These are phyloP conservation scores for Colletotrichum camelliae DNA, from an alignment of 2,329 filamentous ascomycete species.

Conservation along the genomic window DNA sequence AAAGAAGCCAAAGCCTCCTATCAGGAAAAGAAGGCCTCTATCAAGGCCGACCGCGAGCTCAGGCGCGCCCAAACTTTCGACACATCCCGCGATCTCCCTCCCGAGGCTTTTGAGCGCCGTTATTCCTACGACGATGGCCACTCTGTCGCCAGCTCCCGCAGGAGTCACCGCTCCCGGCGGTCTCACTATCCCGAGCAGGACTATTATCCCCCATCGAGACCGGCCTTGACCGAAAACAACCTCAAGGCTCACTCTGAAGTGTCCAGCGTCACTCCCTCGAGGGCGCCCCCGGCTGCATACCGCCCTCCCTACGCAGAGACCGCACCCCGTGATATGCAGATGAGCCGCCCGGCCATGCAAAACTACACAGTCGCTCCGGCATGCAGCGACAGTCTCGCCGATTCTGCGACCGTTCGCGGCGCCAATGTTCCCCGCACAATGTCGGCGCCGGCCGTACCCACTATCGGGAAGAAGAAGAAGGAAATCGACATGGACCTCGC, in stretches of 20 bases:
- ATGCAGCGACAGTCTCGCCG: conserved; percentile 22
- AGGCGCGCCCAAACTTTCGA: conserved; percentile 68
- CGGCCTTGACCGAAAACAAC: conserved; percentile 57
- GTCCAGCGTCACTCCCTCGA: conserved; percentile 52
- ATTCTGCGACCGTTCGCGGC: conserved; percentile 17
- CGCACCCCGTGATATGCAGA: conserved; percentile 45
- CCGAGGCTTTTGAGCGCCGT: conserved; percentile 23
- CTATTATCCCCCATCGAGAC: conserved; percentile 27
- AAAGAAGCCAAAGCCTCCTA: conserved; percentile 91
- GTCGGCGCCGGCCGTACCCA: conserved; percentile 45
- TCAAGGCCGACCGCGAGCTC: conserved; percentile 68
- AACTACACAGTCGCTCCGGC: conserved; percentile 30
- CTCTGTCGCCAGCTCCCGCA: conserved; percentile 46
- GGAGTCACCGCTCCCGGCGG: conserved; percentile 43
- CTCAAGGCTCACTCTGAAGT: conserved; percentile 60
- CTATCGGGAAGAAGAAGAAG: conserved; percentile 36
- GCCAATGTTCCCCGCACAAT: conserved; percentile 39
- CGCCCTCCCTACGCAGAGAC: conserved; percentile 49
- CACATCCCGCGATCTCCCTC: conserved; percentile 28
- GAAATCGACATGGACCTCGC: conserved; percentile 90
- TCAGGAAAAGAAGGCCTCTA: conserved; percentile 82
- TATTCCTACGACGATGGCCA: conserved; percentile 38
- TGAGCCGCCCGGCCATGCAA: conserved; percentile 28
- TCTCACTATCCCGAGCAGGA: conserved; percentile 33
- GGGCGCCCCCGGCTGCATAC: conserved; percentile 36